Conservation (phyloP, 176 grass and related monocot species). For the Eleusine coracana region DNA sequence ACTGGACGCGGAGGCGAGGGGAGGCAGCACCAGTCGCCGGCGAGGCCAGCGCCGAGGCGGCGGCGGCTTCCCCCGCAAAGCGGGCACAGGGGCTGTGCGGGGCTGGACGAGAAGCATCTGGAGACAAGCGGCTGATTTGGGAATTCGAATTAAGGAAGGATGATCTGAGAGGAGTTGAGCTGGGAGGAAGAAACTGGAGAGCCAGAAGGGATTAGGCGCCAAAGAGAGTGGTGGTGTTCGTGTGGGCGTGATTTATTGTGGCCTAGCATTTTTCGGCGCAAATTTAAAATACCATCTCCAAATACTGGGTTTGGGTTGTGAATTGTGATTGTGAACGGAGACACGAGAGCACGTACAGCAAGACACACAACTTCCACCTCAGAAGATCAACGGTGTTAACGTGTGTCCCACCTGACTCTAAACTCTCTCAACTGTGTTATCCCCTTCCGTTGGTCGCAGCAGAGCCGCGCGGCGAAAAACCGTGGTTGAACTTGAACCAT, state of each 20-base stretch:
- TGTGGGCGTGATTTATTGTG: constrained; percentile 38
- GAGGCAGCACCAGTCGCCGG: background rate
- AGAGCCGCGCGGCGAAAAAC: constrained; percentile 11
- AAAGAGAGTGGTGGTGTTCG: constrained; percentile 47
- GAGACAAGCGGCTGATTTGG: background rate
- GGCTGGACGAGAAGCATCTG: constrained; percentile 39
- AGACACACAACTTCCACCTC: background rate
- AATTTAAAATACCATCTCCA: background rate
- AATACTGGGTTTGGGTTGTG: background rate
- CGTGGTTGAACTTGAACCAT: constrained; percentile 21
- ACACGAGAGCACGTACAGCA: background rate
- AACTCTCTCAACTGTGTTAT: constrained; percentile 50
- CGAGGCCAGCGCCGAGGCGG: constrained; percentile 29
- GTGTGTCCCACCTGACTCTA: constrained; percentile 3
- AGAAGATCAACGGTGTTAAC: constrained; percentile 31
- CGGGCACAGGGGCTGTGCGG: background rate
- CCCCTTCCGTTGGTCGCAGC: constrained; percentile 43
- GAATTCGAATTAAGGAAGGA: too few relatives aligned
- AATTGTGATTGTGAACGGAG: background rate
- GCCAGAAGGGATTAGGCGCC: constrained; percentile 44
- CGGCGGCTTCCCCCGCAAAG: background rate
- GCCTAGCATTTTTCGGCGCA: constrained; percentile 21
- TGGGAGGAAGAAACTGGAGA: constrained; percentile 11
- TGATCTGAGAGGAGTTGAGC: background rate
- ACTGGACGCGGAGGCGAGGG: constrained; percentile 14